Evolutionary conservation across 2,329 filamentous ascomycete species (phyloP), one percentile per base, ranked within the genome.

Genomic region (Pseudopyrenochaeta lycopersici): DNA sequence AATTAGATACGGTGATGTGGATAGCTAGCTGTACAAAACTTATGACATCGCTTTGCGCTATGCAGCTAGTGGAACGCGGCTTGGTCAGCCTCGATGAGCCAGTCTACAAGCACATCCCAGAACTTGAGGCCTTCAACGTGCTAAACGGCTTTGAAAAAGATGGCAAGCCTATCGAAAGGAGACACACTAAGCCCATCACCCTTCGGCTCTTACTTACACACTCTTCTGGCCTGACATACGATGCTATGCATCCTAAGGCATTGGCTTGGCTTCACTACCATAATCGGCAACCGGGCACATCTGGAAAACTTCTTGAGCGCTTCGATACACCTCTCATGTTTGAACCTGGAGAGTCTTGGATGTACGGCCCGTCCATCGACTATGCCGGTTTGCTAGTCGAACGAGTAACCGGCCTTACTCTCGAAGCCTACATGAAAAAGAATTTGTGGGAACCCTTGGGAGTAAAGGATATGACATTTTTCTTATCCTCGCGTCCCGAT

Each of bases 361-460:
- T 68, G 27, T 85, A 85, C 52, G 81, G 83, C 4, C 63, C 73
- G 3, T 68, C 71, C 0, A 52, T 78, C 36, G 82, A 85, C 70
- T 84, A 80, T 76, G 81, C 78, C 0, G 81, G 80, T 2, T 53
- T 77, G 4, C 68, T 78, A 1, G 66, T 85, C 4, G 78, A 82
- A 62, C 66, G 64, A 4, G 39, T 80, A 73, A 79, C 64, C 21
- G 67, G 71, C 5, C 70, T 72, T 54, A 82, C 86, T 0, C 70
- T 90, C 3, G 68, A 88, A 1, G 84, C 85, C 54, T 85, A 89
- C 56, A 87, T 88, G 1, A 85, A 85, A 0, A 77, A 82, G 27
- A 68, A 80, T 50, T 75, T 83, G 10, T 77, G 79, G 68, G 64
- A 75, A 43, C 80, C 79, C 1, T 71, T 82, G 2, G 76, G 73